phyloP scores from a whole-genome alignment of 495 filamentous ascomycete species.

The Aspergillus incahuasiensis region DNA sequence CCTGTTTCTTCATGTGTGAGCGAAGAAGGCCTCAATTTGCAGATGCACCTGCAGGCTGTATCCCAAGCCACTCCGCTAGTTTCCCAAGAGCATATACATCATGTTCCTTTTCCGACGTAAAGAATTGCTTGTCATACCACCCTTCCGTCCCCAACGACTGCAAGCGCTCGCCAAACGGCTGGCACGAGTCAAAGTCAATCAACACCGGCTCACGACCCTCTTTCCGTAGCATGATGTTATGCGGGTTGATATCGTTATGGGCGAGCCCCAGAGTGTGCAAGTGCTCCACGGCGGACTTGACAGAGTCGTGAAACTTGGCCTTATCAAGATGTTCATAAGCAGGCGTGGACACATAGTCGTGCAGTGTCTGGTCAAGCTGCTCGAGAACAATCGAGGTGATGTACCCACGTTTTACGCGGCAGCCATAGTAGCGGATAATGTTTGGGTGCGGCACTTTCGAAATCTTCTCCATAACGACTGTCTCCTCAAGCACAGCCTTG shows the following conservation, averaged over 20 bases:
- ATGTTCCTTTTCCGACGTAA: neutral
- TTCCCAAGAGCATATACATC: neutral
- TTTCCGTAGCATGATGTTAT: neutral
- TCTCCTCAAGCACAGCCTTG: neutral
- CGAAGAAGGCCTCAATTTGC: too few species aligned
- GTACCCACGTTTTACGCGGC: neutral
- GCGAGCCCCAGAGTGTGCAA: neutral
- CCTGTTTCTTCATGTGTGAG: too few species aligned
- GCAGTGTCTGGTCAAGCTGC: neutral
- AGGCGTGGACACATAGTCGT: neutral
- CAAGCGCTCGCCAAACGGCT: neutral
- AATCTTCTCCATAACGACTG: neutral
- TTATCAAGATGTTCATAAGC: neutral
- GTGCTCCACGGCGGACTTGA: neutral
- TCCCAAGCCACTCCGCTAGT: neutral
- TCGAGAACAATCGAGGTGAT: neutral
- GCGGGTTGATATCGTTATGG: neutral
- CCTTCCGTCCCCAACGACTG: neutral
- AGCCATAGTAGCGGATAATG: neutral
- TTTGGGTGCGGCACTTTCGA: neutral
- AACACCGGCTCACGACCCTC: neutral
- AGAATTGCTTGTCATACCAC: neutral
- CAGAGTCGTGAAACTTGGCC: neutral
- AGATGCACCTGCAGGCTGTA: too few species aligned
- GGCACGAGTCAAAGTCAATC: neutral